Conservation (phyloP, 2,329 filamentous ascomycete genomes). For the Fusarium phyllophilum region DNA sequence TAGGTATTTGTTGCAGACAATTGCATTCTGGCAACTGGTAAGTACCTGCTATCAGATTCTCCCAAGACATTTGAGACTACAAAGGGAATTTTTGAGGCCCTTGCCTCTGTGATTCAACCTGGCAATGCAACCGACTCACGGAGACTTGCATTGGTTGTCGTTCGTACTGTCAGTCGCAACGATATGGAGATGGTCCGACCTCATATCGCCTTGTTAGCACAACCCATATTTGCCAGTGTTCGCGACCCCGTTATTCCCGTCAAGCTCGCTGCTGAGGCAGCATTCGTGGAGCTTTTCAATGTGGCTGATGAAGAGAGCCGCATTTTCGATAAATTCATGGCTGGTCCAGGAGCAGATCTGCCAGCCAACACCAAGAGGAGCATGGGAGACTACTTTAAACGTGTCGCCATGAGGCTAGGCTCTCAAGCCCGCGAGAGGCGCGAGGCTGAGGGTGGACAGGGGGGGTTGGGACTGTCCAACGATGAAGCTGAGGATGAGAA, state of each 20-base stretch:
- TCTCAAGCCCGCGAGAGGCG: slow-evolving; percentile 86
- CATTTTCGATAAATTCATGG: slow-evolving; percentile 92
- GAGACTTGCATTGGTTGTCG: slow-evolving; percentile 84
- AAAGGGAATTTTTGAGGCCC: slow-evolving; percentile 81
- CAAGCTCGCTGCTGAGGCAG: slow-evolving; percentile 93
- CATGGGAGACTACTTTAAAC: slow-evolving; percentile 98
- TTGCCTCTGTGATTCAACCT: slow-evolving; percentile 79
- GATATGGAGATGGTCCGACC: slow-evolving; percentile 84
- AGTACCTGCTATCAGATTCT: slow-evolving; percentile 80
- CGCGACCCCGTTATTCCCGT: slow-evolving; percentile 93
- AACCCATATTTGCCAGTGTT: slow-evolving; percentile 87
- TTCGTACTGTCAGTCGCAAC: slow-evolving; percentile 84
- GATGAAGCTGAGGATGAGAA: slow-evolving; percentile 95
- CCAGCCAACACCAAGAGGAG: slow-evolving; percentile 80
- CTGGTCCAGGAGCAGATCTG: slow-evolving; percentile 72
- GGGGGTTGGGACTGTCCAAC: slow-evolving; percentile 84
- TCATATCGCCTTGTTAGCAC: slow-evolving; percentile 82
- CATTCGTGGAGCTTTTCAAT: slow-evolving; percentile 89
- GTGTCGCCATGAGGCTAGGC: slow-evolving; percentile 86
- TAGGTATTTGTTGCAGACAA: slow-evolving; percentile 89
- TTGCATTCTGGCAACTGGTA: slow-evolving; percentile 87
- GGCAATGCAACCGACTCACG: slow-evolving; percentile 85
- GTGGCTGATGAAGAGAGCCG: slow-evolving; percentile 87
- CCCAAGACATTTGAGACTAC: slow-evolving; percentile 78
- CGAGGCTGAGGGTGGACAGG: slow-evolving; percentile 90